phyloP scores from a whole-genome alignment of 495 filamentous ascomycete species.

The Penicillium chermesinum region DNA sequence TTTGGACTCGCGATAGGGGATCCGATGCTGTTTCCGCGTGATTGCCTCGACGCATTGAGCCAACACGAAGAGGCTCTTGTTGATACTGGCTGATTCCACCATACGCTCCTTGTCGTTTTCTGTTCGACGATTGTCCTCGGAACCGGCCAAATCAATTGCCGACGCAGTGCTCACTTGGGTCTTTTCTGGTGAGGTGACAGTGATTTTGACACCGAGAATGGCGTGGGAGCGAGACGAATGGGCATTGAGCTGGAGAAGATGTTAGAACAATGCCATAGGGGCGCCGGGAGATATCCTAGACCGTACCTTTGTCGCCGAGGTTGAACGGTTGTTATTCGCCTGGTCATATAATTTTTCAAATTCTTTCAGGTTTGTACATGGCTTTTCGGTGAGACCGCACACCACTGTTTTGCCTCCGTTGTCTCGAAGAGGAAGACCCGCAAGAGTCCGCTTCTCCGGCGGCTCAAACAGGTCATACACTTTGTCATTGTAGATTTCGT shows the following conservation, averaged over 20 bases:
- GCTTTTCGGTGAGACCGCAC: slow-evolving; percentile 81
- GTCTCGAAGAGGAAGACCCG: slow-evolving; percentile 84
- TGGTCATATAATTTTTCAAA: slow-evolving; percentile 92
- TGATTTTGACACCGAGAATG: slow-evolving; percentile 84
- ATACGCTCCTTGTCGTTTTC: slow-evolving; percentile 92
- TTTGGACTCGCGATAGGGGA: slow-evolving; percentile 92
- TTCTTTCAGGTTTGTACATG: slow-evolving; percentile 82
- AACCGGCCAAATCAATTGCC: slow-evolving; percentile 93
- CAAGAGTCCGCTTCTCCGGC: slow-evolving; percentile 79
- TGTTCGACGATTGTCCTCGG: slow-evolving; percentile 91
- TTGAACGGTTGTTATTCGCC: slow-evolving; percentile 87
- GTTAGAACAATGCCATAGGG: background rate
- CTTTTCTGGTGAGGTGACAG: slow-evolving; percentile 65
- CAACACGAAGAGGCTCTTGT: slow-evolving; percentile 93
- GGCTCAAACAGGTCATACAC: slow-evolving; percentile 91
- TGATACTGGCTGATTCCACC: slow-evolving; percentile 96
- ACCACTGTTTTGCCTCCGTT: slow-evolving; percentile 86
- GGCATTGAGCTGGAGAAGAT: slow-evolving; percentile 63
- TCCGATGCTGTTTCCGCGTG: slow-evolving; percentile 67
- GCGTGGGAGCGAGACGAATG: slow-evolving; percentile 92
- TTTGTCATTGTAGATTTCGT: slow-evolving; percentile 97
- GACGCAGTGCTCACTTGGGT: slow-evolving; percentile 76
- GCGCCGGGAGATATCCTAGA: background rate
- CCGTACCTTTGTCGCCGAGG: slow-evolving; percentile 77
- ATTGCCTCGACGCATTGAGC: slow-evolving; percentile 97